Conservation (phyloP, 331 rosid species). For the Erythrophleum ivorense region DNA sequence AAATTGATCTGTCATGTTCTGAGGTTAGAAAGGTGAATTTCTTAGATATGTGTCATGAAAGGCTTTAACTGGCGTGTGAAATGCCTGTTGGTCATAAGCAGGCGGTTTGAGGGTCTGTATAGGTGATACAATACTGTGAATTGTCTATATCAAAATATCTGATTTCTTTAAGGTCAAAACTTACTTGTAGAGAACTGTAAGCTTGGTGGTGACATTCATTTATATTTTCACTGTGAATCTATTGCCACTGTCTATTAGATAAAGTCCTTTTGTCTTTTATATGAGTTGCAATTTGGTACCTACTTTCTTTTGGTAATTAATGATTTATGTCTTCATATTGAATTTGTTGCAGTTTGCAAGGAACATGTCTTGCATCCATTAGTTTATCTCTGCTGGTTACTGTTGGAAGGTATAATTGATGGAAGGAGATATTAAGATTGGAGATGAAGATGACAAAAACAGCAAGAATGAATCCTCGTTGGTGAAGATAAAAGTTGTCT, state of each 20-base stretch:
- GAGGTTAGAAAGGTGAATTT: too few relatives aligned
- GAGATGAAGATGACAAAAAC: constrained; percentile 38
- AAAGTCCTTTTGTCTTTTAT: too few relatives aligned
- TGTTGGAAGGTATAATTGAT: constrained; percentile 34
- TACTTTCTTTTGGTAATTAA: not conserved
- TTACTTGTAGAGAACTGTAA: not conserved
- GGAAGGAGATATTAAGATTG: constrained; percentile 44
- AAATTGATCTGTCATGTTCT: not conserved
- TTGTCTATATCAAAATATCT: not conserved
- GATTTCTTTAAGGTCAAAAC: not conserved
- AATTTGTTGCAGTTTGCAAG: constrained; percentile 16
- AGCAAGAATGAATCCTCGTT: constrained; percentile 21
- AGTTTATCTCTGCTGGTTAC: constrained; percentile 1
- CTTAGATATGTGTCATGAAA: too few relatives aligned
- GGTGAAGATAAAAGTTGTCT: constrained; percentile 73
- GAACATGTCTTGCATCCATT: constrained; percentile 3
- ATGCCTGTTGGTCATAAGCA: not conserved
- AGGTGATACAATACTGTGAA: not conserved
- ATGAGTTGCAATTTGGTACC: not conserved
- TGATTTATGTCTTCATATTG: constrained; percentile 13
- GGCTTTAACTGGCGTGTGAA: not conserved
- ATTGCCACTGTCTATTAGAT: not conserved
- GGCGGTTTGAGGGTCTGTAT: not conserved
- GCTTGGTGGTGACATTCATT: not conserved
- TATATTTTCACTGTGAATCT: not conserved